Evolutionary conservation across 768 basidiomycete genomes (phyloP), one percentile per base, ranked within the genome.

Genomic region (Clitopilus hobsonii): DNA sequence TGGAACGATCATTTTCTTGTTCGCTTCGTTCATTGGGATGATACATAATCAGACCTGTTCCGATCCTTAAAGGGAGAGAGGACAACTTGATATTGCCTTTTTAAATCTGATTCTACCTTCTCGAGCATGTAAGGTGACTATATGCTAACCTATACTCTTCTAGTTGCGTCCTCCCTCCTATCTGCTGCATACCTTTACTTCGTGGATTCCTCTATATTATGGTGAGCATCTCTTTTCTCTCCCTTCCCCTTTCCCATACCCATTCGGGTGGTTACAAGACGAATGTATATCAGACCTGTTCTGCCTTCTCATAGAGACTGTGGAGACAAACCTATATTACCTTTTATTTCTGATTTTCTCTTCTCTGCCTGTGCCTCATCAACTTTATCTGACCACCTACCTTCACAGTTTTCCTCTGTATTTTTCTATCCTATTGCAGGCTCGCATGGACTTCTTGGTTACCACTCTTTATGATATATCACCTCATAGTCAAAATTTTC

Each of bases 11-110:
- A 26, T 56, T 28, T 49, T 25, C 10, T 32, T 58, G 27, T 45
- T 38, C 51, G 25, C 58, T 61, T 63, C 49, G 52, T 28, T 25
- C 55, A 53, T 6, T 41, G 53, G 71, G 87, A 89, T 87, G 88
- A 88, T 73, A 81, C 63, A 67, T 53, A 69, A 73, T 81, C 84
- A 89, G 86, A 88, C 87, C 86, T 89, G 86, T 89, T 83, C 88
- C 74, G 84, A 89, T 68, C 72, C 60, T 64, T 63, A 53, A 58
- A 63, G 63, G 65, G 65, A 61, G 63, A 82, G 85, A 74, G 81
- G 86, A 85, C 70, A 75, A 76, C 61, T 59, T 63, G n/a, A 78
- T 75, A 84, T 87, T 87, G 85, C 86, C 80, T 83, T 77, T 77
- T 53, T 76, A 69, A 63, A 65, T 71, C 76, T 74, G 67, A 77